Evolutionary conservation across 768 basidiomycete species (phyloP).

Genomic region (Inosperma sp.): DNA sequence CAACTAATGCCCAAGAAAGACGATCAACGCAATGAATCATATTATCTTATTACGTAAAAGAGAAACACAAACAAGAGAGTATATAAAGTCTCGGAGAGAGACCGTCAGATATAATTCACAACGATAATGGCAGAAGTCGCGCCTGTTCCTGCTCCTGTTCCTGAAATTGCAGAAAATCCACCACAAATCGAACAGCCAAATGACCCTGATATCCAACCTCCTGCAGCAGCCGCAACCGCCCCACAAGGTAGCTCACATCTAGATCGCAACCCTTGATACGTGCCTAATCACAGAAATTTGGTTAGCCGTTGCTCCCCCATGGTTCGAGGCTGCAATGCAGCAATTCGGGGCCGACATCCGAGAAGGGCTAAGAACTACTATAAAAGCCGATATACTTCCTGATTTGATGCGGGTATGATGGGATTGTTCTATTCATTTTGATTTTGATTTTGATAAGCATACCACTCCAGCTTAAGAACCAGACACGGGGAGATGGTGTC

Average conservation of each 20-base stretch:
- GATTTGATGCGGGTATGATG: background rate
- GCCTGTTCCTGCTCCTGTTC: too few relatives aligned
- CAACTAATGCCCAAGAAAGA: too few relatives aligned
- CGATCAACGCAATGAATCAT: too few relatives aligned
- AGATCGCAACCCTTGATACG: background rate
- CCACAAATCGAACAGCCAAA: background rate
- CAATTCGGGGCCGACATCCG: background rate
- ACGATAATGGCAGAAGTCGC: too few relatives aligned
- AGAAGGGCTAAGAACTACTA: background rate
- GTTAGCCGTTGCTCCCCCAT: background rate
- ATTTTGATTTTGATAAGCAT: background rate
- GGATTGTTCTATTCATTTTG: background rate
- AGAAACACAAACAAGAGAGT: too few relatives aligned
- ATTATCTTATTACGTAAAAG: too few relatives aligned
- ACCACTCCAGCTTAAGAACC: background rate
- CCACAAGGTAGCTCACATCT: background rate
- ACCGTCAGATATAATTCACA: too few relatives aligned
- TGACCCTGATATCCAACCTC: background rate
- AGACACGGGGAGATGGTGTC: background rate
- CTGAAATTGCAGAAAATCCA: too few relatives aligned
- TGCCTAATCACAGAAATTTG: background rate
- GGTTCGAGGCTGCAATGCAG: background rate
- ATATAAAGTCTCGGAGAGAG: too few relatives aligned
- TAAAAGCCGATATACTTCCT: background rate
- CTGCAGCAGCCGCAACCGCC: background rate